Percentiles rank a stretch among this genome's conserved stretches.
Evolutionary conservation across 352 stramenopile species (phyloP).

Genomic region (Pythium monospermum): DNA sequence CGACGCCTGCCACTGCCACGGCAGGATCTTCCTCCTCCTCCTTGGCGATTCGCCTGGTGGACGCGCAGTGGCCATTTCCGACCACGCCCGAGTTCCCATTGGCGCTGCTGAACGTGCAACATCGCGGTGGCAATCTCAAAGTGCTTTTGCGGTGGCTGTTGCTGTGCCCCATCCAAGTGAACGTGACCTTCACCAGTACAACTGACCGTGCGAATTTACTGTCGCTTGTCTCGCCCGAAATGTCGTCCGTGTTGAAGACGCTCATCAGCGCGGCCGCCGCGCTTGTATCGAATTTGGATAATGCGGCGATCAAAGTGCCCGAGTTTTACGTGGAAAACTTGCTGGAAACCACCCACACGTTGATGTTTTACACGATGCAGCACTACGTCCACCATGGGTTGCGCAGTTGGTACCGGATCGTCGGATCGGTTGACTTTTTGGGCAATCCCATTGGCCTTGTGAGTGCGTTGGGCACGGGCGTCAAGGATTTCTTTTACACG

Average conservation of each 20-base stretch:
- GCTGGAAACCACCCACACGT: slow-evolving; percentile 79
- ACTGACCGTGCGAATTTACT: slow-evolving; percentile 77
- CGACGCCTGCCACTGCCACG: slow-evolving; percentile 18
- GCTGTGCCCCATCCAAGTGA: slow-evolving; percentile 82
- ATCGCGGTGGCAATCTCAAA: slow-evolving; percentile 56
- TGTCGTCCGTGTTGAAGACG: slow-evolving; percentile 73
- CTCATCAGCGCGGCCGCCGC: slow-evolving; percentile 76
- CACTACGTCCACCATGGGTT: slow-evolving; percentile 83
- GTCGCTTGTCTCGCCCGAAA: slow-evolving; percentile 73
- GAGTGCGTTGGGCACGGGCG: slow-evolving; percentile 82
- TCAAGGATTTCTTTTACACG: slow-evolving; percentile 95
- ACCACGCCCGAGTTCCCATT: slow-evolving; percentile 18
- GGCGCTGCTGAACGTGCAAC: slow-evolving; percentile 20
- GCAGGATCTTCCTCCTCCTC: too few species aligned
- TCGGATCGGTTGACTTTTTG: slow-evolving; percentile 88
- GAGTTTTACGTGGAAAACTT: slow-evolving; percentile 89
- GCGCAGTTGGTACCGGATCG: slow-evolving; percentile 84
- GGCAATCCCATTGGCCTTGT: slow-evolving; percentile 89
- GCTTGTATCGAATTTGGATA: slow-evolving; percentile 80
- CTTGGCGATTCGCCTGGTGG: slow-evolving; percentile 23
- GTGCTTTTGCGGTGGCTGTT: slow-evolving; percentile 74
- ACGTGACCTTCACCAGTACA: slow-evolving; percentile 85
- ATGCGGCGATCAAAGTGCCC: slow-evolving; percentile 83
- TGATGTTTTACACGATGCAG: slow-evolving; percentile 84
- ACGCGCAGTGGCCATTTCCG: slow-evolving; percentile 20